Evolutionary conservation across 306 rosid species (phyloP), one percentile per base, ranked within the genome.

Genomic region (Rosa persica): DNA sequence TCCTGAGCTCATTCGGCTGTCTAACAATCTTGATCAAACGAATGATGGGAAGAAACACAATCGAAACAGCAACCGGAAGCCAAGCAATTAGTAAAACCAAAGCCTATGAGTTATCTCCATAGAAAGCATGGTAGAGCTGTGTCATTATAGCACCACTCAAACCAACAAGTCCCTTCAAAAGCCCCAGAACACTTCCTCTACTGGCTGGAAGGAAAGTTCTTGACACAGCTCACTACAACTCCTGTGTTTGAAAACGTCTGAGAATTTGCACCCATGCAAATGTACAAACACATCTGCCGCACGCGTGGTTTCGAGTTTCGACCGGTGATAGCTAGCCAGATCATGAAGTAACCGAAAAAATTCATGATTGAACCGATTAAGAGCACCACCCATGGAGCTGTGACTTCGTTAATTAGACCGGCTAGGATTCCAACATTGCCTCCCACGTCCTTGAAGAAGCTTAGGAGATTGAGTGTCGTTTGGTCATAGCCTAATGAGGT

Each of bases 381-480:
- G 12, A 93, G 93, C 3, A 90, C 84, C 13, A 86, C 89, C 96
- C 93, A 89, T 0, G 97, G 88, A 0, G 90, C 90, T 25, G 87
- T 72, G 27, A 92, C 44, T 81, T 92, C 93, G 64, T 89, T 90
- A 86, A 90, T 70, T 5, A 92, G 80, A 2, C 96, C 96, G 17
- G 96, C 72, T 4, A 89, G 1, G 36, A 92, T 34, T 0, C 93
- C 97, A 4, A 88, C 80, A 39, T 90, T 92, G 58, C 76, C 89
- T 4, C 97, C 97, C 40, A 89, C 71, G 78, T 92, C 97, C 68
- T 92, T 92, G 91, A 86, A 90, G 93, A 89, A 92, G 88, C 97
- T 82, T 11, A 90, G 85, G 76, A 92, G 72, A 81, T 90, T 92
- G 61, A 92, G 89, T 12, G 95, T 87, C 0, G 91, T 81, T 44